Evolutionary conservation across 306 rosid species (phyloP), one percentile per base, ranked within the genome.

Genomic region (Casuarina equisetifolia): DNA sequence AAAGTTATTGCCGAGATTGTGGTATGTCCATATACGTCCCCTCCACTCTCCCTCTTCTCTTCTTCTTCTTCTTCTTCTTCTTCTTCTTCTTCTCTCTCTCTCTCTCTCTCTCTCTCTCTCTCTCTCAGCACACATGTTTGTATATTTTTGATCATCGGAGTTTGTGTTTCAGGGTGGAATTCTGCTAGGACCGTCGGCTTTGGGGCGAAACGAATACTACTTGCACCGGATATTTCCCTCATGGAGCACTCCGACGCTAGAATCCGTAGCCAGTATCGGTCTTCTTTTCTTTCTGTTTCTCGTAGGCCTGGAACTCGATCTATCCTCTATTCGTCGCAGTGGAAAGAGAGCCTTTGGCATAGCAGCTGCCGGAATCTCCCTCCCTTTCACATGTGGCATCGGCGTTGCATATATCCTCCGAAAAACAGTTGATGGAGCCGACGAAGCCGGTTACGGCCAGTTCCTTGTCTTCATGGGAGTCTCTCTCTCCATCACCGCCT

Each of bases 381-480:
- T 85, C 9, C 98, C 98, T 0, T 94, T 94, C 82, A 0, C 90
- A 0, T 63, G 52, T 35, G 98, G 98, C 19, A 88, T 89, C 68
- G 98, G 96, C 59, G 76, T 89, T 2, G 92, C 98, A 20, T 2
- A 88, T 8, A 5, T 90, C 38, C 97, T 94, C 69, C 91, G 96
- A 0, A 88, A 78, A 11, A 74, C 94, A 32, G 54, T 94, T 7
- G 85, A 83, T 3, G 98, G 97, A 5, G 85, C 87, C 16, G 93
- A 93, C 19, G 68, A 82, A 15, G 91, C 49, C 8, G 93, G 97
- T 0, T 91, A 74, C 78, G 83, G 74, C 7, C 93, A 87, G 51
- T 89, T 90, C 77, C 4, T 94, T 6, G 94, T 94, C 16, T 94
- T 94, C 91, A 86, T 94, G 89, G 98, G 97, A 0, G 97, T 92